Conservation (phyloP, 2,329 filamentous ascomycete species). For the Geoglossum cookeanum region DNA sequence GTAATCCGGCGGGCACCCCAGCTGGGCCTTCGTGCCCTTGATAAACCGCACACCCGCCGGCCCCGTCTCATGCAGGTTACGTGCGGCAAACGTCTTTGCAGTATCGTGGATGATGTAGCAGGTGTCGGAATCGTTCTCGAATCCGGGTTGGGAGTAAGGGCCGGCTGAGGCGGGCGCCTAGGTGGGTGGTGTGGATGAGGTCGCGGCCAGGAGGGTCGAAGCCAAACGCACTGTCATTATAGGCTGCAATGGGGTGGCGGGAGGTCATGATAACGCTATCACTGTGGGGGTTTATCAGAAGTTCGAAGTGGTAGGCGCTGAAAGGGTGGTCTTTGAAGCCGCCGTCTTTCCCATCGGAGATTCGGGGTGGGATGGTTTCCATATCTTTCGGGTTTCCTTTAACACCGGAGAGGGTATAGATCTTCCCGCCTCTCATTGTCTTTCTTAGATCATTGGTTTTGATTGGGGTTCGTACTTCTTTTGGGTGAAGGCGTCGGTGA, state of each 20-base stretch:
- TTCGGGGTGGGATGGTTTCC: too few species aligned
- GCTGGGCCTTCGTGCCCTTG: neutral
- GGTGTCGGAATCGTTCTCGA: neutral
- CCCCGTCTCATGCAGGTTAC: neutral
- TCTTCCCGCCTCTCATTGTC: neutral
- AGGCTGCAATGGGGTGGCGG: neutral
- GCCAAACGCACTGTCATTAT: neutral
- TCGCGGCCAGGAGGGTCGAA: neutral
- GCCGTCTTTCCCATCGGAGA: neutral
- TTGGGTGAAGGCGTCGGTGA: neutral
- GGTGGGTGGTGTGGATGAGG: neutral
- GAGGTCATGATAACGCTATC: neutral
- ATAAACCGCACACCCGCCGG: neutral
- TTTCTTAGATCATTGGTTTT: neutral
- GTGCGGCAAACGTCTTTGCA: neutral
- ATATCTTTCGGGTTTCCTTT: too few species aligned
- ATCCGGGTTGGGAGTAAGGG: neutral
- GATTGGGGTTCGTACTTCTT: neutral
- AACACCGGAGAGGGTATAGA: neutral
- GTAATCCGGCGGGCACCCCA: neutral
- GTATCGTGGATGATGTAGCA: neutral
- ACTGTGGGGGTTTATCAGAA: neutral
- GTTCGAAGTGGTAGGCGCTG: neutral
- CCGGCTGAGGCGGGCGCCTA: neutral
- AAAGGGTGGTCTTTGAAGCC: neutral